phyloP scores from a whole-genome alignment of 2,329 filamentous ascomycete species.

The Sclerotinia spermophila region DNA sequence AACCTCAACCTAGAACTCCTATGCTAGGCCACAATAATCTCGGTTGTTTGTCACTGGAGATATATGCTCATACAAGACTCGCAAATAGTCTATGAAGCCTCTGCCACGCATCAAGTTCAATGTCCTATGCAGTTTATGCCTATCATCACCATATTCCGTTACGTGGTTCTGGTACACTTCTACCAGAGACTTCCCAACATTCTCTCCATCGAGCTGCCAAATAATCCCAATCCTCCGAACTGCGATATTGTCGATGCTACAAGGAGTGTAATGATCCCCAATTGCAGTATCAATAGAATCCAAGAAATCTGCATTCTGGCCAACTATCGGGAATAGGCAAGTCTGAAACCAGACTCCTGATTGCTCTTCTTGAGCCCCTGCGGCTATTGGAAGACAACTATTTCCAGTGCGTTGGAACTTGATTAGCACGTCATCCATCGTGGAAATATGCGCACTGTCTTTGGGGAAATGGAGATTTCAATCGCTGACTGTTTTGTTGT shows the following conservation, averaged over 20 bases:
- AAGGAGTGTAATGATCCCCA: neutral
- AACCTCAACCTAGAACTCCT: neutral
- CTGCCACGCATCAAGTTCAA: neutral
- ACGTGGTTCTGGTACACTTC: neutral
- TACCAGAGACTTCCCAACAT: neutral
- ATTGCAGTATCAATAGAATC: neutral
- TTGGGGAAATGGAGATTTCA: neutral
- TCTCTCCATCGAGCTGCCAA: neutral
- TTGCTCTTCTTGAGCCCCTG: neutral
- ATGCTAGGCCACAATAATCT: neutral
- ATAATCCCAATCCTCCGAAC: neutral
- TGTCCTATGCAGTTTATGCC: neutral
- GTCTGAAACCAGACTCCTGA: neutral
- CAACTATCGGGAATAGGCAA: neutral
- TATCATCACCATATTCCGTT: neutral
- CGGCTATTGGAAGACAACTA: neutral
- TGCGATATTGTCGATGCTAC: neutral
- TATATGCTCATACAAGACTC: neutral
- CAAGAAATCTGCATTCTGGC: neutral
- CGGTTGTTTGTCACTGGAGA: neutral
- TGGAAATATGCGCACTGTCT: neutral
- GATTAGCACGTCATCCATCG: neutral
- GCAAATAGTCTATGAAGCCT: neutral
- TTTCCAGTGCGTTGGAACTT: neutral
- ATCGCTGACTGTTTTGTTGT: neutral